Evolutionary conservation across 768 basidiomycete genomes (phyloP).

Genomic region (Saitozyma sp.): DNA sequence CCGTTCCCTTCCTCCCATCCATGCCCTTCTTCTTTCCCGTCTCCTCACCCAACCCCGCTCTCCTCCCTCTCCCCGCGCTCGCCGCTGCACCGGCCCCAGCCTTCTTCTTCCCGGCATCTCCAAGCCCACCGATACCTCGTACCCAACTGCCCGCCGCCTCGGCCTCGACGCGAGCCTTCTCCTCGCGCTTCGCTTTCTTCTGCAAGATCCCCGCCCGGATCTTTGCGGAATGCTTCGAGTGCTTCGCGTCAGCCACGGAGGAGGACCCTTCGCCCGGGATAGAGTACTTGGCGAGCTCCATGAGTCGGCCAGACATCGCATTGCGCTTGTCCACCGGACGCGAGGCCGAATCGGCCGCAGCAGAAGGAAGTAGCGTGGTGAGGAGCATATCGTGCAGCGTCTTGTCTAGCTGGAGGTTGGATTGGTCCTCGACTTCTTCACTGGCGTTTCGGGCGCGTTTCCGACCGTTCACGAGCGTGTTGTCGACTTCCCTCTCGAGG

Average conservation of each 20-base stretch:
- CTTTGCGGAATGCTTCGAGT: constrained; percentile 40
- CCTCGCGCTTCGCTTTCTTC: constrained; percentile 31
- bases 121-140: constrained; percentile 35
- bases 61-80: constrained; percentile 23
- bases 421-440: constrained; percentile 41
- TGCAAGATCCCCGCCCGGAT: constrained; percentile 48
- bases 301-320: constrained; percentile 35
- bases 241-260: constrained; percentile 13
- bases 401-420: constrained; percentile 51
- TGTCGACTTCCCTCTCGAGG: constrained; percentile 18
- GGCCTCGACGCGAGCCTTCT: constrained; percentile 32
- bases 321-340: constrained; percentile 49
- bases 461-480: constrained; percentile 16
- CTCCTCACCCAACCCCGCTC: constrained; percentile 25
- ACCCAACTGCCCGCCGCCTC: constrained; percentile 42
- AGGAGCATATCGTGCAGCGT: constrained; percentile 49
- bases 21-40: constrained; percentile 42
- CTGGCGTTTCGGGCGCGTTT: constrained; percentile 26
- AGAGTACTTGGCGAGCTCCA: constrained; percentile 39
- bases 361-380: constrained; percentile 42
- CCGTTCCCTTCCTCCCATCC: constrained; percentile 25
- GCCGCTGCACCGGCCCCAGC: constrained; percentile 21
- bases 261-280: constrained; percentile 44
- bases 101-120: constrained; percentile 23
- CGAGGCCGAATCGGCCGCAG: constrained; percentile 19